Percentiles rank a stretch among this genome's conserved stretches.
Conservation (phyloP, 305 asterid genomes). For the Fraxinus latifolia region DNA sequence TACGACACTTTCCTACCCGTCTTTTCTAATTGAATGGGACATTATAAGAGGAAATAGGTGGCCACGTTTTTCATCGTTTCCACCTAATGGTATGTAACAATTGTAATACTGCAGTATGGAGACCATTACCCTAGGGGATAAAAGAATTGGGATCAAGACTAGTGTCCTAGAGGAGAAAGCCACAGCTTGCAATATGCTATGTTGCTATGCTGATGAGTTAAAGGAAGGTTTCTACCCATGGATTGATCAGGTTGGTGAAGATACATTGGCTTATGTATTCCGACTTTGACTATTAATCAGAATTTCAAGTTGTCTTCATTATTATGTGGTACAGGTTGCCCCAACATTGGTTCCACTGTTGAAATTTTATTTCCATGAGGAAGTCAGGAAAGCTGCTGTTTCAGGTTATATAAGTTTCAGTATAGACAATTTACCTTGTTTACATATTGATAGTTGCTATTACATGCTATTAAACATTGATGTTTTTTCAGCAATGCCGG, state of each 20-base stretch:
- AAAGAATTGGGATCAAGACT: conserved; percentile 91
- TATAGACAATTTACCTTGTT: background rate
- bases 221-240: conserved; percentile 97
- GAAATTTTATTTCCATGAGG: conserved; percentile 96
- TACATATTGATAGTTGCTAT: conserved; percentile 15
- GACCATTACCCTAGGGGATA: conserved; percentile 90
- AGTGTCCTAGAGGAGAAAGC: conserved; percentile 97
- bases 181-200: conserved; percentile 96
- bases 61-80: background rate
- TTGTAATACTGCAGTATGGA: conserved; percentile 73
- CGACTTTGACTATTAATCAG: conserved; percentile 2
- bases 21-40: background rate
- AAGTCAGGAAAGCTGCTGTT: conserved; percentile 96
- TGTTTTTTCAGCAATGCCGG: conserved; percentile 78
- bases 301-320: background rate
- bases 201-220: conserved; percentile 96
- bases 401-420: conserved; percentile 51
- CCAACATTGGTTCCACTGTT: conserved; percentile 88
- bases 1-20: background rate
- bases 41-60: background rate
- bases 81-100: conserved; percentile 1
- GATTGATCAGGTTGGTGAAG: conserved; percentile 85
- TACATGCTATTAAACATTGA: conserved; percentile 10
- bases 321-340: conserved; percentile 65
- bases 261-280: conserved; percentile 9